A percentile compares a stretch with the other conserved stretches of the same genome.
phyloP scores from a whole-genome alignment of 2,329 filamentous ascomycete species.

The Shiraia bambusicola region DNA sequence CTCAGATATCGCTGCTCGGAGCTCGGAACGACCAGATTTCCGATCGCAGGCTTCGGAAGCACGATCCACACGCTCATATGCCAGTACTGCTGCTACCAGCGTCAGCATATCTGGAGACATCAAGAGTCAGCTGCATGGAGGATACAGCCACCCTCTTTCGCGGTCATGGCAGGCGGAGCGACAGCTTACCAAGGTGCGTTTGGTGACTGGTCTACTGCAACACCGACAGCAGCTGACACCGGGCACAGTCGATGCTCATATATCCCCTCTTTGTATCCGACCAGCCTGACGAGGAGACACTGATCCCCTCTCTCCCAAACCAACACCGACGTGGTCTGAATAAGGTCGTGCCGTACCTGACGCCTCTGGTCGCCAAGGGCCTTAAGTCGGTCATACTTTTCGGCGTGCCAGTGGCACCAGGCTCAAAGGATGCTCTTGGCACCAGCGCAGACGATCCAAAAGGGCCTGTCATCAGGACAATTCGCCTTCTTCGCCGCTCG shows the following conservation, averaged over 20 bases:
- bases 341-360: conserved; percentile 79
- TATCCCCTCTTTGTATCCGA: conserved; percentile 97
- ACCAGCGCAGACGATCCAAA: conserved; percentile 90
- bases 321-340: conserved; percentile 88
- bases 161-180: conserved; percentile 56
- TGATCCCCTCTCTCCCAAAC: conserved; percentile 87
- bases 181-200: conserved; percentile 52
- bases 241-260: conserved; percentile 86
- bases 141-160: conserved; percentile 54
- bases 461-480: conserved; percentile 85
- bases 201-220: conserved; percentile 2
- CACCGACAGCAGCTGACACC: conserved; percentile 18
- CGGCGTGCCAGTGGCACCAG: conserved; percentile 80
- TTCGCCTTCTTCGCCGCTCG: conserved; percentile 76
- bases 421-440: conserved; percentile 85
- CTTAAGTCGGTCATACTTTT: conserved; percentile 93
- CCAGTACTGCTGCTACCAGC: conserved; percentile 55
- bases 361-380: conserved; percentile 84
- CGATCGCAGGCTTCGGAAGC: conserved; percentile 51
- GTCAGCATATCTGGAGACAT: conserved; percentile 56
- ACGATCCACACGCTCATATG: conserved; percentile 51
- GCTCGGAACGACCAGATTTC: conserved; percentile 45
- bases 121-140: conserved; percentile 54
- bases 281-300: conserved; percentile 84
- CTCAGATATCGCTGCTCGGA: conserved; percentile 54